phyloP scores from a whole-genome alignment of 371 early-diverging fungal species.

The Rhizomucor miehei region DNA sequence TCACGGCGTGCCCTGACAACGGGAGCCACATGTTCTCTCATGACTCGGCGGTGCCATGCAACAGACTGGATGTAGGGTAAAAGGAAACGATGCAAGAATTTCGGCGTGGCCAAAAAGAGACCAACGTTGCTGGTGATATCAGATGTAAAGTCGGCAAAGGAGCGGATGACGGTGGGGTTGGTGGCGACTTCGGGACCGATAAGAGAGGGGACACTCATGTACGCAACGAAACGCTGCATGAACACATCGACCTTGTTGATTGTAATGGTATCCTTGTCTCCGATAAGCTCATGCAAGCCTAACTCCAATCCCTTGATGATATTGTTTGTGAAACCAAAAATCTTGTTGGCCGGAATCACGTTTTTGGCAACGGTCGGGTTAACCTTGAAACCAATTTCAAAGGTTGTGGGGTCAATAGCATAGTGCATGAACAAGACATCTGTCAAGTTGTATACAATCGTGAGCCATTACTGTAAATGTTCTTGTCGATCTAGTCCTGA shows the following conservation, averaged over 20 bases:
- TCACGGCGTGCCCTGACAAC: constrained; percentile 17
- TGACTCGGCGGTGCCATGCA: constrained; percentile 20
- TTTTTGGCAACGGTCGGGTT: constrained; percentile 27
- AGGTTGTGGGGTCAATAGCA: constrained; percentile 14
- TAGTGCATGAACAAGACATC: constrained; percentile 34
- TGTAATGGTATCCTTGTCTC: constrained; percentile 5
- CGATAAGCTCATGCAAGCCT: constrained; percentile 14
- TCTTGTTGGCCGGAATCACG: constrained; percentile 14
- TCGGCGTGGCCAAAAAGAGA: constrained; percentile 19
- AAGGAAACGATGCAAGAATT: constrained; percentile 19
- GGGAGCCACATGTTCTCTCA: constrained; percentile 24
- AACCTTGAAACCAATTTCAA: constrained; percentile 26
- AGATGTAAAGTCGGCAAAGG: constrained; percentile 36
- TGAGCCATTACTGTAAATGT: not conserved
- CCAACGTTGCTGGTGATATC: constrained; percentile 29
- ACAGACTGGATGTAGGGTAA: constrained; percentile 25
- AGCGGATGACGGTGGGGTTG: constrained; percentile 23
- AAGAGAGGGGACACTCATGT: constrained; percentile 36
- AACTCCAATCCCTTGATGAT: constrained; percentile 21
- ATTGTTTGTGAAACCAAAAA: constrained; percentile 15
- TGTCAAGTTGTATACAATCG: constrained; percentile 1
- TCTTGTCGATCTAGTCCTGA: not conserved
- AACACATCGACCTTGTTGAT: constrained; percentile 16
- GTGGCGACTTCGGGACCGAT: constrained; percentile 26
- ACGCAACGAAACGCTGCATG: constrained; percentile 32